Percentiles rank a stretch among this genome's conserved stretches.
Evolutionary conservation across 495 filamentous ascomycete species (phyloP).

Genomic region (Durotheca rogersii): DNA sequence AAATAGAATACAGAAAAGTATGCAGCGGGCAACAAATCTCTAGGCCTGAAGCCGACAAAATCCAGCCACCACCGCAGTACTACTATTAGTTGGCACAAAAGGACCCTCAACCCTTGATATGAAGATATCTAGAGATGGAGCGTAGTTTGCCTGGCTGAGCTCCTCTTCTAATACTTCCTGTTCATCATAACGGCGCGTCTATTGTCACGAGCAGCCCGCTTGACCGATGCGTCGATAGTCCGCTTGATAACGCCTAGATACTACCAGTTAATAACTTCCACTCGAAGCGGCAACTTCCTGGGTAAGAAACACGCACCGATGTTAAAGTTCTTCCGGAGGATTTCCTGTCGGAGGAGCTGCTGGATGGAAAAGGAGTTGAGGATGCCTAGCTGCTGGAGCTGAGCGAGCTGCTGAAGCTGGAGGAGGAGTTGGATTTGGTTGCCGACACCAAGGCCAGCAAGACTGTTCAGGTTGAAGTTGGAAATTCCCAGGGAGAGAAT

Average conservation of each 20-base stretch:
- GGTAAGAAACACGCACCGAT: conserved; percentile 26
- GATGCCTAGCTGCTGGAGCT: conserved; percentile 45
- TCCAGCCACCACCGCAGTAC: conserved; percentile 3
- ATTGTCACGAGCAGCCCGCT: conserved; percentile 23
- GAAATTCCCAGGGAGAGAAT: conserved; percentile 42
- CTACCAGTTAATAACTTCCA: conserved; percentile 13
- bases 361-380: conserved; percentile 37
- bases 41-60: not conserved
- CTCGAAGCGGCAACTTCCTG: no score
- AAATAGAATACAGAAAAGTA: conserved; percentile 1
- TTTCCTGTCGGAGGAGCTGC: conserved; percentile 40
- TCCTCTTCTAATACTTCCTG: conserved; percentile 22
- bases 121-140: not conserved
- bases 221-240: conserved; percentile 35
- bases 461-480: conserved; percentile 34
- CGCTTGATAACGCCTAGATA: conserved; percentile 40
- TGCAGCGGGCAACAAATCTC: conserved; percentile 1
- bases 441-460: conserved; percentile 34
- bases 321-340: conserved; percentile 39
- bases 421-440: conserved; percentile 45
- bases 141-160: conserved; percentile 6
- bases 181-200: conserved; percentile 25
- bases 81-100: not conserved
- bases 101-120: not conserved
- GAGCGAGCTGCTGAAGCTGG: conserved; percentile 43